Base-by-base conservation (phyloP, 2,329 filamentous ascomycete species). In the Trichoderma guizhouense region DNA sequence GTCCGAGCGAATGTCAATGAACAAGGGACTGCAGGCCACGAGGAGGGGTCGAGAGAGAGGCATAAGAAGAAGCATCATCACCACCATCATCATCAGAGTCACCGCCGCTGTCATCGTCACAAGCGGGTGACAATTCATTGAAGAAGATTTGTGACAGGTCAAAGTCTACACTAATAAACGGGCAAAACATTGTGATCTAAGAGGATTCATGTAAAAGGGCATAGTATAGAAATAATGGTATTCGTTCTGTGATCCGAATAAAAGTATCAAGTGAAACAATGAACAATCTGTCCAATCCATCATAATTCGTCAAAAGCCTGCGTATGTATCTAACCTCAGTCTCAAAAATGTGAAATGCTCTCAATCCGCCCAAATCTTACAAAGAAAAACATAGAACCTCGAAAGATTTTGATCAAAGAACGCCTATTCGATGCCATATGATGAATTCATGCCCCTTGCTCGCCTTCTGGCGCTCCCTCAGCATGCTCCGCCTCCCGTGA, bases 401-500 rank as follows among this genome's bases (percentile, higher is more conserved):
- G 15, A 39, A 30, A 32, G 11, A 2, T 21, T 12, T 64, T 8
- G 28, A 8, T 28, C 8, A 3, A 14, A 36, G 39, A 57, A 39
- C 24, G 24, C 64, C 34, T 6, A 28, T 53, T 15, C 21, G 14
- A 34, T 36, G 26, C 12, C 18, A 26, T 4, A 12, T 11, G 26
- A 68, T 11, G 7, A 3, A 1, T 5, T 47, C 39, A 69, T 2
- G 55, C 66, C 66, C 30, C 57, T 18, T 21, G n/a, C 58, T 58
- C 64, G 7, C 64, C 64, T 18, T 69, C 66, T 11, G 51, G 11
- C 57, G 28, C 28, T 8, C 30, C 71, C 15, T 55, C 58, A 9
- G 66, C 26, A 70, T n/a, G 57, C 6, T 71, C 68, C 6, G 18
- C 75, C 14, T 73, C 74, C n/a, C 76, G 74, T 7, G 79, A 80